Evolutionary conservation across 129 eudicot species (phyloP), one percentile per base, ranked within the genome.

Genomic region (Silybum marianum): DNA sequence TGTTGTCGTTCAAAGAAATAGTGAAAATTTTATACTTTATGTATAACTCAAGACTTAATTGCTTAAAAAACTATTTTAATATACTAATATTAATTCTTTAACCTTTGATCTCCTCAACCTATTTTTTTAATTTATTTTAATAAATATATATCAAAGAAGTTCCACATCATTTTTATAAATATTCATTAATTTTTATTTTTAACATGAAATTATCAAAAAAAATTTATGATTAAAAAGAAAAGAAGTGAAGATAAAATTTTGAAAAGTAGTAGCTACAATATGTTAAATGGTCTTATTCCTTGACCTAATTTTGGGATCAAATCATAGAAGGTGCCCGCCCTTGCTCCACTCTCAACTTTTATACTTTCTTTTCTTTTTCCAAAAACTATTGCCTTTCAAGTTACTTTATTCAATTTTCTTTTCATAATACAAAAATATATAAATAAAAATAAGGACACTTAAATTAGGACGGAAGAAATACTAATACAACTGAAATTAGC

Each of bases 231-330:
- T 58, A 58, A 58, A 44, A n/a, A 1, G 23, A 58, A 58, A 58
- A 54, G 8, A 54, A 58, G 9, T 58, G 23, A 73, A 80, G 25
- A 68, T 73, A 60, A 48, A 25, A 36, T 32, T 72, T 71, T 7
- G 72, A 38, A 80, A 80, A 80, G 78, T 80, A 71, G 19, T 22
- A 26, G n/a, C 58, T 14, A 18, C 19, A 60, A 73, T 73, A n/a
- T 72, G 66, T 72, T 39, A 24, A 73, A 76, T 62, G 66, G 67
- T 80, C 78, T 62, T 73, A 80, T 80, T 72, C 84, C 81, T 72
- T 87, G 88, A 85, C 93, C 93, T 90, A 90, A 90, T 85, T 85
- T 81, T 66, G 26, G 78, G 78, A 83, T 83, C 69, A 74, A 82
- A 42, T 72, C 73, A 75, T 42, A 54, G n/a, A 51, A 83, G 84